Evolutionary conservation across 164 flowering plant genomes (phyloP).

Genomic region (Nelumbo lutea): DNA sequence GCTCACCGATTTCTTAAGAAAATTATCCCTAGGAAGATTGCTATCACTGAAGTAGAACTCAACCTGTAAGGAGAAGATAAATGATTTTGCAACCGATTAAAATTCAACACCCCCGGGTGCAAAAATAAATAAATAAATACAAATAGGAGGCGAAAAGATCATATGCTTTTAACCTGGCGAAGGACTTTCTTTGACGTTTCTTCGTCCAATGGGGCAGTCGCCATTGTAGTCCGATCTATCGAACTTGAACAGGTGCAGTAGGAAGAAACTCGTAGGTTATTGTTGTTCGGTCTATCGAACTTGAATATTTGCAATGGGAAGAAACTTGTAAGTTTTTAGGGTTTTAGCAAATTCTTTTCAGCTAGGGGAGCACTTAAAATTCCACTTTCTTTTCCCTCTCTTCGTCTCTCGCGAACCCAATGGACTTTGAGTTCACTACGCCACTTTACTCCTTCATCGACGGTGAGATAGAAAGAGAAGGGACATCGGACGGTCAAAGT

Average conservation of each 20-base stretch:
- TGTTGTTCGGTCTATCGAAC: conserved; percentile 12
- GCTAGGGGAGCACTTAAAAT: background rate
- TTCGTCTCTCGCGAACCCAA: too few species aligned
- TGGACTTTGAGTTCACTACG: too few species aligned
- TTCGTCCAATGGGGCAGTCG: conserved; percentile 41
- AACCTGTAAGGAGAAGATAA: conserved; percentile 40
- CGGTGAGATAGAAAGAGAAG: too few species aligned
- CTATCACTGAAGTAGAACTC: conserved; percentile 97
- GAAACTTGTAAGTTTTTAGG: background rate
- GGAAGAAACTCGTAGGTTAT: conserved; percentile 15
- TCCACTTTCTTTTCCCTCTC: background rate
- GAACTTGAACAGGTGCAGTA: background rate
- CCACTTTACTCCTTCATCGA: too few species aligned
- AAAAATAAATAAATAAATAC: background rate
- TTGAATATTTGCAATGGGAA: background rate
- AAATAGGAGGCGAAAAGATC: background rate
- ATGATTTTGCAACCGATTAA: background rate
- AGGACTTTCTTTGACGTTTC: conserved; percentile 68
- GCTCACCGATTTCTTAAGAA: conserved; percentile 51
- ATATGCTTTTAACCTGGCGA: conserved; percentile 54
- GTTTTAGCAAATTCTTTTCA: background rate
- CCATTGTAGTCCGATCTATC: conserved; percentile 36
- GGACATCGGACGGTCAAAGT: too few species aligned
- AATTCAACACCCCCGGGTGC: background rate
- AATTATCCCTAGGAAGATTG: conserved; percentile 79